A percentile compares a stretch with the other conserved stretches of the same genome.
Evolutionary conservation across 257 asterid genomes (phyloP).

Genomic region (Nicotiana sylvestris): DNA sequence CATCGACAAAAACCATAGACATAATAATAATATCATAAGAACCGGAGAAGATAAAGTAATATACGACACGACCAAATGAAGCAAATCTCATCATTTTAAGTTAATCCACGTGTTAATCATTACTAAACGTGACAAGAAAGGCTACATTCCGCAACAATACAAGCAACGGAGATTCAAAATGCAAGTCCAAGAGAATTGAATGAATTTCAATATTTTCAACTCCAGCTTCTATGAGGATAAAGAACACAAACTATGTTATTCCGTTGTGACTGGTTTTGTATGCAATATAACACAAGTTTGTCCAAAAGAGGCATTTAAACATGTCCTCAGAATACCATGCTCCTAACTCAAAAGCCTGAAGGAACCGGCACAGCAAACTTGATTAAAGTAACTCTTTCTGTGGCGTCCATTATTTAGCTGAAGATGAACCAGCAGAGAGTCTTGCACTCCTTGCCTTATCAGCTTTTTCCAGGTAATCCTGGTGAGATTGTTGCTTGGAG

Average conservation of each 20-base stretch:
- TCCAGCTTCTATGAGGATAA: neutral
- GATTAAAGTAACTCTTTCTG: neutral
- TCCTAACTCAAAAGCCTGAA: neutral
- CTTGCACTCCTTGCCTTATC: slow-evolving; percentile 69
- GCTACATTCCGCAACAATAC: neutral
- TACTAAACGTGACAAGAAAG: neutral
- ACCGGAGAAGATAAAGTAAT: neutral
- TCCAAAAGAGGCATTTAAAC: slow-evolving; percentile 1
- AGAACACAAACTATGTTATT: neutral
- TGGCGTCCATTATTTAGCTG: slow-evolving; percentile 14
- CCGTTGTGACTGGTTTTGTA: neutral
- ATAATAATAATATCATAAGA: too few species aligned
- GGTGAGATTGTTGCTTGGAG: slow-evolving; percentile 81
- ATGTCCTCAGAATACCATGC: neutral
- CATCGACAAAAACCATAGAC: too few species aligned
- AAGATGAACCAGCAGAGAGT: slow-evolving; percentile 54
- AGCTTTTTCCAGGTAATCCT: slow-evolving; percentile 83
- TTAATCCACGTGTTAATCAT: neutral
- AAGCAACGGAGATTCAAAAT: neutral
- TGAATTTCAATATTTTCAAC: neutral
- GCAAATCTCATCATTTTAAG: neutral
- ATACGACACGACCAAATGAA: neutral
- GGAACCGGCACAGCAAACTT: neutral
- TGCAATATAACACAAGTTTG: neutral
- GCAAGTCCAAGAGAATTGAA: neutral